Evolutionary conservation across 257 asterid species (phyloP).

Genomic region (Ajuga chamaepitys): DNA sequence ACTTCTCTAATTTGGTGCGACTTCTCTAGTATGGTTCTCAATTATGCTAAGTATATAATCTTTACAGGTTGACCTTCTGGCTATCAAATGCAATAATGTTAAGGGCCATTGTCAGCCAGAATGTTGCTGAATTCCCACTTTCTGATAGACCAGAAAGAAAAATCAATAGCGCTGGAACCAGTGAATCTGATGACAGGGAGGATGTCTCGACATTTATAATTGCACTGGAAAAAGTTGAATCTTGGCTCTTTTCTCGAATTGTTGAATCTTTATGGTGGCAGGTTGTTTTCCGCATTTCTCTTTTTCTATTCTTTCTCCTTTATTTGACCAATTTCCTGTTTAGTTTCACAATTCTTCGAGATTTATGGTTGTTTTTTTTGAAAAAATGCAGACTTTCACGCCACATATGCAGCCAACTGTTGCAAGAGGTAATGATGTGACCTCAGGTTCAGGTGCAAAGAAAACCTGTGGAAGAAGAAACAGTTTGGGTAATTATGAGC

Average conservation of each 20-base stretch:
- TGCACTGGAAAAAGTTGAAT: conserved; percentile 76
- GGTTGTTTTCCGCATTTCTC: conserved; percentile 36
- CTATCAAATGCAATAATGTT: conserved; percentile 77
- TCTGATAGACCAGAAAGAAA: conserved; percentile 15
- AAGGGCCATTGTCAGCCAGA: conserved; percentile 73
- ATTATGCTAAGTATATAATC: background rate
- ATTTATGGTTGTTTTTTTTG: background rate
- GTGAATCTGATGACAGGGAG: conserved; percentile 47
- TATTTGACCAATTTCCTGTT: background rate
- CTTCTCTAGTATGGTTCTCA: background rate
- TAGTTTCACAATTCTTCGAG: background rate
- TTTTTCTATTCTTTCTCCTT: background rate
- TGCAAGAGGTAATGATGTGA: conserved; percentile 33
- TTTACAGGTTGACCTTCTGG: conserved; percentile 87
- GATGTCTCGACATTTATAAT: conserved; percentile 49
- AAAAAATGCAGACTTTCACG: conserved; percentile 63
- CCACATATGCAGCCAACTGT: conserved; percentile 84
- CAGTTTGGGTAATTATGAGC: conserved; percentile 53
- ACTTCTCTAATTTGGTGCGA: background rate
- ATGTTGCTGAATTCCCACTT: conserved; percentile 39
- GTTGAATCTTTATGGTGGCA: conserved; percentile 98
- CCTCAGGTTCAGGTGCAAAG: conserved; percentile 31
- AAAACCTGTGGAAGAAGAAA: conserved; percentile 38
- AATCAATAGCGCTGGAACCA: conserved; percentile 7
- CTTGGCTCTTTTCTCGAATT: conserved; percentile 87